Base-by-base conservation (phyloP, 208 protist genomes). In the Novymonas esmeraldas region DNA sequence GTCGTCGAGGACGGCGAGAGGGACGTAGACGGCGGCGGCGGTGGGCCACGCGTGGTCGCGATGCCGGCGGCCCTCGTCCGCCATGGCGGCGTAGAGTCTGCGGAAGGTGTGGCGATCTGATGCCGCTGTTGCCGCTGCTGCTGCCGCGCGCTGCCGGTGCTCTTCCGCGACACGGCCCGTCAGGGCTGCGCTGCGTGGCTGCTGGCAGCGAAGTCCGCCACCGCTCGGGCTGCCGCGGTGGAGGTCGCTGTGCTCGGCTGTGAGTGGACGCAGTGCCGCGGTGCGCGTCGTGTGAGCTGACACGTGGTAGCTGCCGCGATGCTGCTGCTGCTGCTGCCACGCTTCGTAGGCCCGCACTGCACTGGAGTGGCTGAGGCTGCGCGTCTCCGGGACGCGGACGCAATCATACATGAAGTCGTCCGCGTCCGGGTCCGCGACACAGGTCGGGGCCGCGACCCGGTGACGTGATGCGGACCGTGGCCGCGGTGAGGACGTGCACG, bases 321-420 rank as follows among this genome's bases (percentile, higher is more conserved):
- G 20, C 36, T 41, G 46, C 46, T 52, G 50, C 28, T 38, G 51
- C 51, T 38, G 51, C 51, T 38, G 14, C 56, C 39, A 29, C 6
- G 9, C 3, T 7, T 34, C 38, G 20, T 61, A 61, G 24, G 7
- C 18, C 58, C 36, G 41, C 28, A 63, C 44, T n/a, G 58, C 58
- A 11, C 29, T 14, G 41, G 42, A 11, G 44, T 42, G 29, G 14
- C 50, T 52, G 31, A 74, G 10, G 18, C 24, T 16, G 6, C 68
- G 42, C 2, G 11, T 31, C 10, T 39, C 42, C 20, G 62, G 70
- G 20, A 59, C 62, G 5, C 58, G 70, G 38, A 76, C 7, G 56
- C 60, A 76, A 41, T 70, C 62, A 39, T 76, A 76, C 10, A 18
- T 45, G 39, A 65, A 76, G 6, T 41, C 6, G 20, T 42, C 48